Conservation (phyloP, 2,329 filamentous ascomycete genomes). For the Macrophomina tecta region DNA sequence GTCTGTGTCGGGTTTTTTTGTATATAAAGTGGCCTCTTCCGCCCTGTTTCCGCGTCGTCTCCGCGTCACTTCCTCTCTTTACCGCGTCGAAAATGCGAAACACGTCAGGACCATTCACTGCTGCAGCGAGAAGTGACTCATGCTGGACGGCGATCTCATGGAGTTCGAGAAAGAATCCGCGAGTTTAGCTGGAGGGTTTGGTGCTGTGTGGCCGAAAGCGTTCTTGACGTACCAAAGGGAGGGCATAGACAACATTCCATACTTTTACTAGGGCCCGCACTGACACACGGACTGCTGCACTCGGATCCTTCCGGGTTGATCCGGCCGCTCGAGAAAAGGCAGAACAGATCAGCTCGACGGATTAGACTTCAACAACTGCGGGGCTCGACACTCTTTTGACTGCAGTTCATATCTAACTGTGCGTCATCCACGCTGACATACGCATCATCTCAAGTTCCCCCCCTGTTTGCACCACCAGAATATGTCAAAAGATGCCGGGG, state of each 20-base stretch:
- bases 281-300: not conserved
- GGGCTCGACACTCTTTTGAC: not conserved
- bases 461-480: too few relatives aligned
- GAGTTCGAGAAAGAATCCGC: too few relatives aligned
- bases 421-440: too few relatives aligned
- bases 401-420: not conserved
- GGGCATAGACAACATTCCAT: not conserved
- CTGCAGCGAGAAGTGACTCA: too few relatives aligned
- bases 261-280: not conserved
- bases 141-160: too few relatives aligned
- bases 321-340: too few relatives aligned
- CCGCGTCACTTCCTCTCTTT: not conserved
- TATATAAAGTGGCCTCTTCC: not conserved
- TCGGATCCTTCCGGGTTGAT: too few relatives aligned
- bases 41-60: too few relatives aligned
- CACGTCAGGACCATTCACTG: too few relatives aligned
- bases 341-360: not conserved
- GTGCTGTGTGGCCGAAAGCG: not conserved
- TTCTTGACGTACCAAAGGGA: not conserved
- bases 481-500: too few relatives aligned
- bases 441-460: not conserved
- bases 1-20: not conserved
- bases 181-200: too few relatives aligned
- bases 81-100: too few relatives aligned
- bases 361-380: not conserved